phyloP scores from a whole-genome alignment of 2,329 filamentous ascomycete genomes.

The Hypomyces perniciosus region DNA sequence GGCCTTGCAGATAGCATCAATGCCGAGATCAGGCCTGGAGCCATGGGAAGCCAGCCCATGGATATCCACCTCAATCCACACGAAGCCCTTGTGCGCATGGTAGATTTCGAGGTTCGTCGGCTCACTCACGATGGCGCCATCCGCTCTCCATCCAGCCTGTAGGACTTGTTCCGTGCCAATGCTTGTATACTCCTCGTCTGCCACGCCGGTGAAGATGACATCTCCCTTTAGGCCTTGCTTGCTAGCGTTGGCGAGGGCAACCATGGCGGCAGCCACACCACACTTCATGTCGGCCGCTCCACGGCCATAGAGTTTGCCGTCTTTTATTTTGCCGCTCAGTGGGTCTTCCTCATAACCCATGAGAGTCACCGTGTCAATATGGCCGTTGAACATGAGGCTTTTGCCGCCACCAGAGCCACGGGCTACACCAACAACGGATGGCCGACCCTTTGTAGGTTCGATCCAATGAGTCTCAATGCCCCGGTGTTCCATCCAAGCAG shows the following conservation, averaged over 20 bases:
- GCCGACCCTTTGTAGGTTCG: slow-evolving; percentile 39
- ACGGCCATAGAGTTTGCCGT: slow-evolving; percentile 38
- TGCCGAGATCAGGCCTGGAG: slow-evolving; percentile 36
- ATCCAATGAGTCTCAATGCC: slow-evolving; percentile 45
- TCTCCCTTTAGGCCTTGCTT: slow-evolving; percentile 37
- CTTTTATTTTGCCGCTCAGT: slow-evolving; percentile 34
- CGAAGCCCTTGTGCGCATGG: slow-evolving; percentile 46
- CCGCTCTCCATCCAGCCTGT: slow-evolving; percentile 46
- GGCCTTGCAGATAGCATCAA: slow-evolving; percentile 44
- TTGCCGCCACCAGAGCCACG: slow-evolving; percentile 42
- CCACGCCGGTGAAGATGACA: slow-evolving; percentile 47
- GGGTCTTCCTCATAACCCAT: slow-evolving; percentile 41
- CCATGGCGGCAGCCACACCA: slow-evolving; percentile 42
- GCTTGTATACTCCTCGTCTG: slow-evolving; percentile 47
- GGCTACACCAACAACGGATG: slow-evolving; percentile 44
- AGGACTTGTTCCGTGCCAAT: slow-evolving; percentile 46
- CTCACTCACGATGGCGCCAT: slow-evolving; percentile 45
- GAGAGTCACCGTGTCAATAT: slow-evolving; percentile 46
- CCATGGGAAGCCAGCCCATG: slow-evolving; percentile 38
- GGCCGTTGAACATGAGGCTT: slow-evolving; percentile 47
- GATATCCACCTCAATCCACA: slow-evolving; percentile 38
- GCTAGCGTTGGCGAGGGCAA: slow-evolving; percentile 34
- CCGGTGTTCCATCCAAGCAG: slow-evolving; percentile 45
- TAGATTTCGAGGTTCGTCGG: slow-evolving; percentile 38
- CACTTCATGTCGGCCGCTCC: slow-evolving; percentile 48